These are phyloP conservation scores for Penicillium daleae DNA, from an alignment of 495 filamentous ascomycete species.

Conservation along the genomic window DNA sequence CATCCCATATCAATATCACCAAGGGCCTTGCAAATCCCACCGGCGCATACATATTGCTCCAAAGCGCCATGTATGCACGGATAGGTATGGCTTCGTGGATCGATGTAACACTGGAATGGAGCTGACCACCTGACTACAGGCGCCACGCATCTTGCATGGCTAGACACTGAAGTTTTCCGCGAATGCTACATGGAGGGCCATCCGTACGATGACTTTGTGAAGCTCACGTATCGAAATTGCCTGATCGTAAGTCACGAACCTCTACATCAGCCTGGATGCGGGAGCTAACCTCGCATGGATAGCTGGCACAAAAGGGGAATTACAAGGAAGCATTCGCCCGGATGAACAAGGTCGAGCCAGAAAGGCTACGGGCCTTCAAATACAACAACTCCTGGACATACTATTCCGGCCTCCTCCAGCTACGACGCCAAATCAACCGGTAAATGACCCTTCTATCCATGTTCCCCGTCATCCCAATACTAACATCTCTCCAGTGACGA, in stretches of 20 bases:
- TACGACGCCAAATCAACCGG: slow-evolving; percentile 70
- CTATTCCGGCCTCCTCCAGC: slow-evolving; percentile 71
- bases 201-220: slow-evolving; percentile 78
- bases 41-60: slow-evolving; percentile 72
- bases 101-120: neutral
- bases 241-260: slow-evolving; percentile 49
- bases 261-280: neutral
- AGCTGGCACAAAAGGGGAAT: slow-evolving; percentile 66
- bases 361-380: slow-evolving; percentile 74
- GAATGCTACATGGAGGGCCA: slow-evolving; percentile 67
- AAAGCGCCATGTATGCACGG: slow-evolving; percentile 73
- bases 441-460: slow-evolving; percentile 27
- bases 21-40: slow-evolving; percentile 73
- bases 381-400: slow-evolving; percentile 78
- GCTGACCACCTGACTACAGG: slow-evolving; percentile 43
- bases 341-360: slow-evolving; percentile 67
- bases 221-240: slow-evolving; percentile 61
- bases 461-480: slow-evolving; percentile 3
- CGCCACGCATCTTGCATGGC: slow-evolving; percentile 62
- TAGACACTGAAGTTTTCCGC: slow-evolving; percentile 76
- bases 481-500: slow-evolving; percentile 56
- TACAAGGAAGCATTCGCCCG: slow-evolving; percentile 70
- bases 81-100: slow-evolving; percentile 57
- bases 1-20: slow-evolving; percentile 78
- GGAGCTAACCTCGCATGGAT: slow-evolving; percentile 20